A percentile compares a stretch with the other conserved stretches of the same genome.
phyloP scores from a whole-genome alignment of 179 eudicot species.

The Camellia oleifera region DNA sequence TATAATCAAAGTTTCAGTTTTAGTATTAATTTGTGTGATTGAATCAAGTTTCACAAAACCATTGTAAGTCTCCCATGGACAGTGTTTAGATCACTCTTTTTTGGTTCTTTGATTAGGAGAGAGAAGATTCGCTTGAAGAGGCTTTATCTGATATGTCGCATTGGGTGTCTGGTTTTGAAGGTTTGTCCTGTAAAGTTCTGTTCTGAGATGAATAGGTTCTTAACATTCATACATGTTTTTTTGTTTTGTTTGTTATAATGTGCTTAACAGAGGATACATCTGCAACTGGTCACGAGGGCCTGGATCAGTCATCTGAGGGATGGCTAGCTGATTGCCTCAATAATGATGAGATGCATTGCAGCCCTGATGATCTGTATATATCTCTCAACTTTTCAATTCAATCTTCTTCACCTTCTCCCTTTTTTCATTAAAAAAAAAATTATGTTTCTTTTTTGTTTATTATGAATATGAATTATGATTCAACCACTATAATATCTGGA shows the following conservation, averaged over 20 bases:
- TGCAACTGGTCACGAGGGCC: slow-evolving; percentile 44
- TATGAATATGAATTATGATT: not conserved
- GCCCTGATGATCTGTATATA: slow-evolving; percentile 58
- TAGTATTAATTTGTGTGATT: not conserved
- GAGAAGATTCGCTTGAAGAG: slow-evolving; percentile 47
- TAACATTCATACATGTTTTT: not conserved
- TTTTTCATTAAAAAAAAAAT: not conserved
- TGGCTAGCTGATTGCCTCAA: slow-evolving; percentile 89
- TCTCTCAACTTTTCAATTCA: not conserved
- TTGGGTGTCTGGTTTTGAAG: slow-evolving; percentile 68
- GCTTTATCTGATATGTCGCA: slow-evolving; percentile 47
- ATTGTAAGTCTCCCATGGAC: not conserved
- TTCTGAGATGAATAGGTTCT: not conserved
- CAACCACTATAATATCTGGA: not conserved
- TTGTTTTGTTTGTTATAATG: not conserved
- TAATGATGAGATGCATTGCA: slow-evolving; percentile 59
- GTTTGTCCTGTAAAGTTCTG: slow-evolving; percentile 36
- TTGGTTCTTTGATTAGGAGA: slow-evolving; percentile 44
- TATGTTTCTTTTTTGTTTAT: too few species aligned
- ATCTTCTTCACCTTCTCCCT: not conserved
- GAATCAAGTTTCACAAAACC: not conserved
- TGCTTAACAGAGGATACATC: slow-evolving; percentile 46
- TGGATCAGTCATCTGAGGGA: slow-evolving; percentile 63
- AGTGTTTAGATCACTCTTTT: not conserved
- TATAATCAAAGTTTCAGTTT: not conserved